phyloP scores from a whole-genome alignment of 2,329 filamentous ascomycete species.

The Penicillium sp. region DNA sequence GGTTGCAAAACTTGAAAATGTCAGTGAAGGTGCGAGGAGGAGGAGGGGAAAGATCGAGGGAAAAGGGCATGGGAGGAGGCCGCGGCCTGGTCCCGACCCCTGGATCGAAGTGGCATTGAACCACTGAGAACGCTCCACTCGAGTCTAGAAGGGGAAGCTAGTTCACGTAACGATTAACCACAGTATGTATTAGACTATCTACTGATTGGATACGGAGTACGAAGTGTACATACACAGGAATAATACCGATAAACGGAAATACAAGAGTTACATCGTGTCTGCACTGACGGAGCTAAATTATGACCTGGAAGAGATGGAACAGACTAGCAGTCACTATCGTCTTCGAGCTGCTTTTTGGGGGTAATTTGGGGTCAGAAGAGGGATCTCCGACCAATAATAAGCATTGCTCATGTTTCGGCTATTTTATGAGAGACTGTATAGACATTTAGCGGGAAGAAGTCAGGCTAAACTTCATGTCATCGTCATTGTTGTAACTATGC shows the following conservation, averaged over 20 bases:
- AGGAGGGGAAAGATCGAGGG: constrained; percentile 8
- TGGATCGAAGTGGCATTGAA: constrained; percentile 31
- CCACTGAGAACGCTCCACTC: constrained; percentile 24
- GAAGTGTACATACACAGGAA: not conserved
- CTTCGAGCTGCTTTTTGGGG: not conserved
- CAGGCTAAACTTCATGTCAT: not conserved
- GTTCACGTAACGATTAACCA: constrained; percentile 25
- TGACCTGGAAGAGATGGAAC: not conserved
- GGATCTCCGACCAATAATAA: constrained; percentile 16
- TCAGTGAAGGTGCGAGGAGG: not conserved
- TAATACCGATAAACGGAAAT: not conserved
- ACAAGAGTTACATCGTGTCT: not conserved
- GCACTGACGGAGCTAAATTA: not conserved
- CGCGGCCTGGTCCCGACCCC: constrained; percentile 23
- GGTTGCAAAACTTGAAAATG: not conserved
- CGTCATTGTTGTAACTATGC: not conserved
- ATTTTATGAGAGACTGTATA: not conserved
- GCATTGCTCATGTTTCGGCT: constrained; percentile 18
- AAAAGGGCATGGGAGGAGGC: constrained; percentile 4
- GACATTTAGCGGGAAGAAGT: not conserved
- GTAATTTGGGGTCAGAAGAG: constrained; percentile 11
- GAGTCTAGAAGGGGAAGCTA: constrained; percentile 24
- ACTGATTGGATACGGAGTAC: constrained; percentile 3
- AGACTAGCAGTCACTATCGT: not conserved
- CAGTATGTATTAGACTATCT: not conserved